A percentile compares a stretch with the other conserved stretches of the same genome.
phyloP scores from a whole-genome alignment of 2,329 filamentous ascomycete genomes.

The Ophiostoma novo-ulmi region DNA sequence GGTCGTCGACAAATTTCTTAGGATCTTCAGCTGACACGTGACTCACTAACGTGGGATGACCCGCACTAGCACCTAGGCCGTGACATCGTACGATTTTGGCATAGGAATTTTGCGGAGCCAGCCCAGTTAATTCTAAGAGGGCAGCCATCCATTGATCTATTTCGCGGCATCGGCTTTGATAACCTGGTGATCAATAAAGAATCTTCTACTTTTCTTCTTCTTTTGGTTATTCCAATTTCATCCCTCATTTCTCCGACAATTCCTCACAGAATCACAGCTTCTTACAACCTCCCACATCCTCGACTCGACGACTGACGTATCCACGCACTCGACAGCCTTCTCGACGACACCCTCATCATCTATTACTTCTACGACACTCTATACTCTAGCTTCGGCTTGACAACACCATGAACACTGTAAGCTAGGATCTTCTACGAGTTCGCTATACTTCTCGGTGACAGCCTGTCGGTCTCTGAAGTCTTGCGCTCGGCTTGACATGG shows the following conservation, averaged over 20 bases:
- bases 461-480: neutral
- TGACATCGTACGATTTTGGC: slow-evolving; percentile 18
- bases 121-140: neutral
- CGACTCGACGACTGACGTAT: neutral
- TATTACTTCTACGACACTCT: neutral
- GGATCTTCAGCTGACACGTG: neutral
- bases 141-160: neutral
- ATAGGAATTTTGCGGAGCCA: slow-evolving; percentile 17
- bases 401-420: slow-evolving; percentile 26
- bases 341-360: neutral
- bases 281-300: neutral
- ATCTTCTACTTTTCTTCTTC: neutral
- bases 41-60: neutral
- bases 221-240: neutral
- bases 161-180: neutral
- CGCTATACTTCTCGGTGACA: neutral
- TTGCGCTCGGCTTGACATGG: neutral
- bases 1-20: neutral
- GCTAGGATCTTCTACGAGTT: neutral
- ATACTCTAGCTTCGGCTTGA: neutral
- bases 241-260: slow-evolving; percentile 11
- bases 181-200: neutral
- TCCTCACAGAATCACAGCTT: neutral
- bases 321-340: neutral
- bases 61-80: neutral